These are phyloP conservation scores for Tylopilus sp. DNA, from an alignment of 1,284 basidiomycete genomes.

Conservation along the genomic window DNA sequence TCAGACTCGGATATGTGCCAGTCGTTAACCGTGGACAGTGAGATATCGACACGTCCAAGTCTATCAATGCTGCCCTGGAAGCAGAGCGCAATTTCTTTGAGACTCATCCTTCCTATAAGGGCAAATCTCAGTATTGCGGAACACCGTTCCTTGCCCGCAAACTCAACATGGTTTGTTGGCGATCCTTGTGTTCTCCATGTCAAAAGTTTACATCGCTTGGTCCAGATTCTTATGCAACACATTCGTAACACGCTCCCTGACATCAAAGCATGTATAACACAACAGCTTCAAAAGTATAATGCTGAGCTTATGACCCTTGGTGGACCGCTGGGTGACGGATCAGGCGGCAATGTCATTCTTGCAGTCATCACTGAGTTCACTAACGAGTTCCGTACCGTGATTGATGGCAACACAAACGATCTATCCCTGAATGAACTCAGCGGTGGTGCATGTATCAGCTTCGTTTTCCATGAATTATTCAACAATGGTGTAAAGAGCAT, in stretches of 20 bases:
- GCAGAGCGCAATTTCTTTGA: conserved; percentile 95
- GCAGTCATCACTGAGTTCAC: conserved; percentile 98
- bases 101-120: conserved; percentile 91
- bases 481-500: conserved; percentile 96
- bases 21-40: conserved; percentile 98
- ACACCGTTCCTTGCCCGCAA: conserved; percentile 98
- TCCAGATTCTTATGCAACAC: conserved; percentile 96
- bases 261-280: conserved; percentile 93
- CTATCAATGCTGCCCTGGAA: conserved; percentile 89
- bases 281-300: conserved; percentile 90
- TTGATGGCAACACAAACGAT: conserved; percentile 98
- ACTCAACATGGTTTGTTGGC: conserved; percentile 85
- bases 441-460: conserved; percentile 97
- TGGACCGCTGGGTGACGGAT: conserved; percentile 86
- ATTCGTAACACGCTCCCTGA: conserved; percentile 97
- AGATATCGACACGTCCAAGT: conserved; percentile 92
- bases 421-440: conserved; percentile 94
- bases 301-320: conserved; percentile 89
- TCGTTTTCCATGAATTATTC: conserved; percentile 98
- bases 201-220: conserved; percentile 14
- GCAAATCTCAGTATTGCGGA: conserved; percentile 96
- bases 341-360: conserved; percentile 91
- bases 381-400: conserved; percentile 94
- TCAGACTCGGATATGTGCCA: conserved; percentile 96
- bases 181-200: background rate